Conservation (phyloP, 2,329 filamentous ascomycete genomes). For the Leptographium flavum region DNA sequence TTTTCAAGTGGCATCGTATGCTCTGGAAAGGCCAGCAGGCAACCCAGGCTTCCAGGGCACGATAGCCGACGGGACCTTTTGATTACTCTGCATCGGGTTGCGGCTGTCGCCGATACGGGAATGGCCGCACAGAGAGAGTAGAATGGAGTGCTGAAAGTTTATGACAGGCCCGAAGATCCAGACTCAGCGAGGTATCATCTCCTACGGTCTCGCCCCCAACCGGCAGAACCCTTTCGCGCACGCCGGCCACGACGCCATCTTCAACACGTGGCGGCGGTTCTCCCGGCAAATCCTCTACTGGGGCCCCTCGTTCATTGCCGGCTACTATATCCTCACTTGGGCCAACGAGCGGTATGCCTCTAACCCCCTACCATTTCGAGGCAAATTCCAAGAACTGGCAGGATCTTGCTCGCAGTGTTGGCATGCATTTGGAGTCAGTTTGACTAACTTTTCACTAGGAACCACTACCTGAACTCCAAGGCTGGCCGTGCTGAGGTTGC, state of each 20-base stretch:
- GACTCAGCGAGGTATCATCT: conserved; percentile 45
- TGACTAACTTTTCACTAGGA: conserved; percentile 31
- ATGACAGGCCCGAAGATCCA: conserved; percentile 8
- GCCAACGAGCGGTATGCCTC: conserved; percentile 70
- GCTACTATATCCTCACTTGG: conserved; percentile 81
- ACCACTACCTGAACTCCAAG: conserved; percentile 74
- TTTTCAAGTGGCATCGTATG: too few species aligned
- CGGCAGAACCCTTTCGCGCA: conserved; percentile 79
- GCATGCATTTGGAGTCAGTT: not conserved
- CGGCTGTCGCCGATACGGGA: too few species aligned
- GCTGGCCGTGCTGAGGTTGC: conserved; percentile 45
- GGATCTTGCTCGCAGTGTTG: not conserved
- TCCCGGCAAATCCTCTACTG: conserved; percentile 81
- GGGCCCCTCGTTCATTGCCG: conserved; percentile 61
- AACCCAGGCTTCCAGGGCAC: too few species aligned
- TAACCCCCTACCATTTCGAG: not conserved
- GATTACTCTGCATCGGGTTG: too few species aligned
- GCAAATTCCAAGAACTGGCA: not conserved
- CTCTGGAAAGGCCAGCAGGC: too few species aligned
- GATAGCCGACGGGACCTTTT: too few species aligned
- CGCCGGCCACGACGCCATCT: conserved; percentile 65
- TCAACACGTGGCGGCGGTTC: conserved; percentile 88
- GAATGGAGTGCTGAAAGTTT: not conserved
- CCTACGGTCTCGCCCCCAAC: conserved; percentile 73
- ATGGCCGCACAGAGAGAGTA: not conserved